Evolutionary conservation across 805 yeast species (phyloP), one percentile per base, ranked within the genome.

Genomic region (Candida sakaeoensis): DNA sequence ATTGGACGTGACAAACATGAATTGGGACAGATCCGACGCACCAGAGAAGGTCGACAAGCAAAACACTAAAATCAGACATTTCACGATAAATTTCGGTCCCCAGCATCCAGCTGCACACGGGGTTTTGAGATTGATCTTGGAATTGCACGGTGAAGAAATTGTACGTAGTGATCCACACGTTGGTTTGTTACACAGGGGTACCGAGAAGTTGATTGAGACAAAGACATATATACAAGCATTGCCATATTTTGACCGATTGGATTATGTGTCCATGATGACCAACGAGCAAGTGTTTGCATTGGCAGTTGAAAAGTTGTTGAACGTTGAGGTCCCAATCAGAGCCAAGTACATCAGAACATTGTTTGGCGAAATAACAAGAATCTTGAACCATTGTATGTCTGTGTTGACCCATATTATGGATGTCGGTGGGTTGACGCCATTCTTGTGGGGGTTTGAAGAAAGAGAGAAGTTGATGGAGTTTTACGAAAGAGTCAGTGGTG

Each of bases 21-120:
- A 63, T 31, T 67, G 70, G 69, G 65, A 65, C 33, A 55, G 51
- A 37, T 70, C 61, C 43, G 74, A 69, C 46, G 72, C 65, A 47
- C 74, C 74, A 24, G 58, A 55, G 39, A 54, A 63, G 23, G 66
- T 68, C 14, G 70, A 57, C 32, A 69, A 60, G 43, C 73, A 68
- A 52, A 69, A 69, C 53, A 58, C 70, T 38, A 69, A 85, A 60
- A 80, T 86, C 57, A 80, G 95, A 62, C 95, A 85, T 59, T 87
- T 86, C 70, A 86, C 95, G 36, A 80, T 87, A 59, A 87, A 87
- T 66, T 86, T 86, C 59, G 95, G 95, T 26, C 95, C 95, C 36
- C 95, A 86, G 68, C 95, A 86, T 70, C 95, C 95, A 17, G 95
- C 95, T 46, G 95, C 95, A 21, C 95, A 86, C 69, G 95, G 95